phyloP scores from a whole-genome alignment of 2,329 filamentous ascomycete species.

The Allantophomopsis lycopodina region DNA sequence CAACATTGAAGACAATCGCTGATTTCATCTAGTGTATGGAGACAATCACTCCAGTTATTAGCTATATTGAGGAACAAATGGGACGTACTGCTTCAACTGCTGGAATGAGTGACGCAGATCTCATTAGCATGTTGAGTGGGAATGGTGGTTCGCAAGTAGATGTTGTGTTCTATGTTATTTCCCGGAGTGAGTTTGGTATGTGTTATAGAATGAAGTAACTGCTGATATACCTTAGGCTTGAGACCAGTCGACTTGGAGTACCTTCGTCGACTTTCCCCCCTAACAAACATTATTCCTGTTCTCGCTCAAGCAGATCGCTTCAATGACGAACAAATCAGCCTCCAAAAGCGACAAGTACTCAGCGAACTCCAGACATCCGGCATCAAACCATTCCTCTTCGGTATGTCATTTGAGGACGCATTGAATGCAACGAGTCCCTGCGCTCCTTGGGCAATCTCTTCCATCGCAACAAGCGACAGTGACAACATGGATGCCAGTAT shows the following conservation, averaged over 20 bases:
- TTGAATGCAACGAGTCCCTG: constrained; percentile 13
- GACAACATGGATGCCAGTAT: constrained; percentile 87
- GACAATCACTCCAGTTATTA: constrained; percentile 42
- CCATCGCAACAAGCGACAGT: constrained; percentile 52
- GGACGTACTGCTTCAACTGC: constrained; percentile 46
- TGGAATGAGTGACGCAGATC: constrained; percentile 55
- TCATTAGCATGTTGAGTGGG: constrained; percentile 66
- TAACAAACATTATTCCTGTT: constrained; percentile 78
- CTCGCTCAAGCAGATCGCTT: constrained; percentile 66
- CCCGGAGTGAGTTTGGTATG: constrained; percentile 41
- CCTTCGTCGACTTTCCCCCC: constrained; percentile 51
- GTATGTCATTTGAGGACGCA: constrained; percentile 10
- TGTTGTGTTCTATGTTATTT: constrained; percentile 69
- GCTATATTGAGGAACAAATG: constrained; percentile 62
- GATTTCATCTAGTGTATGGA: constrained; percentile 31
- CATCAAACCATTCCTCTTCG: constrained; percentile 55
- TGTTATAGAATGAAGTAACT: background rate
- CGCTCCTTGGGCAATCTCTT: constrained; percentile 65
- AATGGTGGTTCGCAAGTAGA: constrained; percentile 77
- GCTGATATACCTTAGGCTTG: constrained; percentile 28
- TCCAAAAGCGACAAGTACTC: constrained; percentile 45
- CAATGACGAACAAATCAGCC: constrained; percentile 37
- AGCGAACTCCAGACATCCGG: constrained; percentile 39
- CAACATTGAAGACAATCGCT: constrained; percentile 13
- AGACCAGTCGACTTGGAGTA: constrained; percentile 55